Percentiles rank a stretch among this genome's conserved stretches.
Conservation (phyloP, 208 protist genomes). For the Acanthamoeba lenticulata region DNA sequence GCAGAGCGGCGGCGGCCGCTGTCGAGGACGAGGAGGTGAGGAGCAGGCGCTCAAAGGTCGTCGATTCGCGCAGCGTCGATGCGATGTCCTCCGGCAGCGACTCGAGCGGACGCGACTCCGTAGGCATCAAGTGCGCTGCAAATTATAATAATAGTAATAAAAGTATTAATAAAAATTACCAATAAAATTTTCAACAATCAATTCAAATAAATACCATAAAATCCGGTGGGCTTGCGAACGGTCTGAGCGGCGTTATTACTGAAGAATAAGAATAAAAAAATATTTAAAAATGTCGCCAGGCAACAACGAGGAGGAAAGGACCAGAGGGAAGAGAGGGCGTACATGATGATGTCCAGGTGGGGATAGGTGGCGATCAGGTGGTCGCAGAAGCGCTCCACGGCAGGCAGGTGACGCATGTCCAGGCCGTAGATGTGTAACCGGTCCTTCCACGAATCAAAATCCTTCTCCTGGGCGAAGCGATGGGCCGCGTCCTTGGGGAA, state of each 20-base stretch:
- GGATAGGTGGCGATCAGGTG: conserved; percentile 76
- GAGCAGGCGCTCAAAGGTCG: not conserved
- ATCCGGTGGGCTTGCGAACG: conserved; percentile 93
- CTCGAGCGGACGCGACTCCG: not conserved
- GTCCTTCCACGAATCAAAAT: conserved; percentile 92
- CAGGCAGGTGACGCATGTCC: conserved; percentile 94
- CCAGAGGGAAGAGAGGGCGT: not conserved
- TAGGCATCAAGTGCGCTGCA: conserved; percentile 18
- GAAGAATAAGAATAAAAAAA: conserved; percentile 82
- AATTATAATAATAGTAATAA: too few species aligned
- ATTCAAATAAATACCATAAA: conserved; percentile 90
- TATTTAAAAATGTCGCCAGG: conserved; percentile 81
- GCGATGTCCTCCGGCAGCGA: not conserved
- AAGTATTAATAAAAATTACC: too few species aligned
- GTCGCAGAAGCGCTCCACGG: conserved; percentile 94
- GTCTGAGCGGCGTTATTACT: conserved; percentile 99
- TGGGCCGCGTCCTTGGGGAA: conserved; percentile 85
- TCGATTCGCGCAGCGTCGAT: not conserved
- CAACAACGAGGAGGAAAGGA: conserved; percentile 85
- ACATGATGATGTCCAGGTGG: conserved; percentile 50
- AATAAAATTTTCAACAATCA: not conserved
- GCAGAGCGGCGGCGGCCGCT: not conserved
- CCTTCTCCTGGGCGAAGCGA: conserved; percentile 90
- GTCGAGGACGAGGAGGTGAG: not conserved
- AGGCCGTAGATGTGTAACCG: conserved; percentile 93